These are phyloP conservation scores for Dillenia turbinata DNA, from an alignment of 164 flowering plant species.

Conservation along the genomic window DNA sequence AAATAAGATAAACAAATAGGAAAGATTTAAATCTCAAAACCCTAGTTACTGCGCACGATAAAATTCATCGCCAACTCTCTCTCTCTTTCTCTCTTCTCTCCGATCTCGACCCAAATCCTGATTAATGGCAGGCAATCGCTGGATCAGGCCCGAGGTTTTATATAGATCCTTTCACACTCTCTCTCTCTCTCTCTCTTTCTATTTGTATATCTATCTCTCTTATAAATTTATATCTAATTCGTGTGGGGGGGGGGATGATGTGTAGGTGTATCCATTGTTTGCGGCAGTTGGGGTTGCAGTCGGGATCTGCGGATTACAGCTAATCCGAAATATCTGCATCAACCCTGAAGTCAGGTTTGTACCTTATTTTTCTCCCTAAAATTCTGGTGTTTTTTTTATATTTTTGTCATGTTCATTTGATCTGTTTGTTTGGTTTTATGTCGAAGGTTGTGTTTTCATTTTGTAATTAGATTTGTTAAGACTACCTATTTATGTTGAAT, in stretches of 20 bases:
- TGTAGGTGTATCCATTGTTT: slow-evolving; percentile 52
- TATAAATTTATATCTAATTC: slow-evolving; percentile 1
- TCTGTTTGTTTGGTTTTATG: too few relatives aligned
- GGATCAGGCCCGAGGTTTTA: slow-evolving; percentile 61
- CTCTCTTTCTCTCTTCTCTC: too few relatives aligned
- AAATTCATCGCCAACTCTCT: too few relatives aligned
- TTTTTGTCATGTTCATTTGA: too few relatives aligned
- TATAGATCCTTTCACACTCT: background rate
- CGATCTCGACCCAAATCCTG: too few relatives aligned
- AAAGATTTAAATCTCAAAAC: too few relatives aligned
- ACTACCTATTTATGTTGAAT: too few relatives aligned
- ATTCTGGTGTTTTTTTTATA: background rate
- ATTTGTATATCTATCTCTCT: background rate
- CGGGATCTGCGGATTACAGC: slow-evolving; percentile 48
- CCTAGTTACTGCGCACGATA: too few relatives aligned
- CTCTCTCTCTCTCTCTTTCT: background rate
- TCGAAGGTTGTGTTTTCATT: too few relatives aligned
- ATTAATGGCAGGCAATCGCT: slow-evolving; percentile 18
- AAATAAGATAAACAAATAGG: too few relatives aligned
- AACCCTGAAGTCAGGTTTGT: slow-evolving; percentile 64
- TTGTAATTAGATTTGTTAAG: too few relatives aligned
- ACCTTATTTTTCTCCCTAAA: background rate
- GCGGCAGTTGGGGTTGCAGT: slow-evolving; percentile 51
- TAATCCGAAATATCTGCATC: slow-evolving; percentile 42
- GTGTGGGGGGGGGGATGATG: background rate